Percentiles rank a stretch among this genome's conserved stretches.
phyloP scores from a whole-genome alignment of 75 land plant genomes.

The Cryptomeria japonica region DNA sequence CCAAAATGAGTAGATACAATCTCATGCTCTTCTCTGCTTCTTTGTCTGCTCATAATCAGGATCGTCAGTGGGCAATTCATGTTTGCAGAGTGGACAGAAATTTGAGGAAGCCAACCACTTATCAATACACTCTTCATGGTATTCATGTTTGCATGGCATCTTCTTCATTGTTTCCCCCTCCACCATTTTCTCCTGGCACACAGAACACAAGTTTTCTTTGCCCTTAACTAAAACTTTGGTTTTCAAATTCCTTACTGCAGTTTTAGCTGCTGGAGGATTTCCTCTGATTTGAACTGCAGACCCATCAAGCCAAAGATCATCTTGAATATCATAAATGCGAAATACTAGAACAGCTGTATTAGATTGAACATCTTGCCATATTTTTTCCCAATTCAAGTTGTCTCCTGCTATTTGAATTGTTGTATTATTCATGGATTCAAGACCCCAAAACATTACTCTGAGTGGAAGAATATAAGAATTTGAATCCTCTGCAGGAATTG shows the following conservation, averaged over 20 bases:
- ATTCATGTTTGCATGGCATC: slow-evolving; percentile 18
- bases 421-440: background rate
- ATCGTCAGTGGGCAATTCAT: slow-evolving; percentile 16
- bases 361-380: background rate
- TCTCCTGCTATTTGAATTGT: background rate
- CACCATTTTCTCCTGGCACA: slow-evolving; percentile 3
- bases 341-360: background rate
- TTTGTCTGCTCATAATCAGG: background rate
- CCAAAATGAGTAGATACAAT: too few species aligned
- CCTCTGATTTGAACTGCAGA: background rate
- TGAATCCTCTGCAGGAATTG: too few species aligned
- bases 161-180: background rate
- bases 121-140: slow-evolving; percentile 16
- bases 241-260: background rate
- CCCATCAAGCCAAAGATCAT: background rate
- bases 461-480: background rate
- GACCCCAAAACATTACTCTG: background rate
- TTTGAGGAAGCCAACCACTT: slow-evolving; percentile 12
- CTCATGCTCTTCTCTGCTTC: too few species aligned
- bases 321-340: background rate
- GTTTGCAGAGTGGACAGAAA: slow-evolving; percentile 15
- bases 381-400: background rate
- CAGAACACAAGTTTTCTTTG: background rate
- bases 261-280: background rate
- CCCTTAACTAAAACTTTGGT: background rate